These are phyloP conservation scores for Tulasnella sp. DNA, from an alignment of 768 basidiomycete species.

Conservation along the genomic window DNA sequence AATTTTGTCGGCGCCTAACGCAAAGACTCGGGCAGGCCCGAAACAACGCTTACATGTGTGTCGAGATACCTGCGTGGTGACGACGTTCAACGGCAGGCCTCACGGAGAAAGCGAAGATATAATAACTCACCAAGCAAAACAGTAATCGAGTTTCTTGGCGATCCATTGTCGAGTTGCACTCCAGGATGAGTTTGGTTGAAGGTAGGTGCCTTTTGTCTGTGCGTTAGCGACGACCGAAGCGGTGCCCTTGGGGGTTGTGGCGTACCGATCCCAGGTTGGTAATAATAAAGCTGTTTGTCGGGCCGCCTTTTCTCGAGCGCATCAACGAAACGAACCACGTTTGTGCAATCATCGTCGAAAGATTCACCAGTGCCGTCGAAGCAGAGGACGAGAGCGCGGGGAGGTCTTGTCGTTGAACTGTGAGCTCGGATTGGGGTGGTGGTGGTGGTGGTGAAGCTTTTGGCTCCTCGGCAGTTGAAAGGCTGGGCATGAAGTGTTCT, in stretches of 20 bases:
- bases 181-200: slow-evolving; percentile 46
- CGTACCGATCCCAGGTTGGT: slow-evolving; percentile 49
- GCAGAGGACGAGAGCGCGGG: slow-evolving; percentile 52
- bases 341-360: slow-evolving; percentile 46
- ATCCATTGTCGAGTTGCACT: slow-evolving; percentile 51
- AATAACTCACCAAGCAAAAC: slow-evolving; percentile 60
- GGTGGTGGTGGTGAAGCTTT: too few relatives aligned
- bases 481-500: too few relatives aligned
- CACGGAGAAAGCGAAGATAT: not conserved
- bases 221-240: slow-evolving; percentile 32
- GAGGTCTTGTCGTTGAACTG: too few relatives aligned
- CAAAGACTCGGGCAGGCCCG: too few relatives aligned
- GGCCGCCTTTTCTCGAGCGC: slow-evolving; percentile 57
- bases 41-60: slow-evolving; percentile 42
- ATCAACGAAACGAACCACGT: slow-evolving; percentile 64
- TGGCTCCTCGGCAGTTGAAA: too few relatives aligned
- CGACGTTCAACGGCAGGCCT: not conserved
- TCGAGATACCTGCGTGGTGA: slow-evolving; percentile 55
- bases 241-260: not conserved
- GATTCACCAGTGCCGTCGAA: slow-evolving; percentile 59
- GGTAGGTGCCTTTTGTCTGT: slow-evolving; percentile 36
- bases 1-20: not conserved
- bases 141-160: slow-evolving; percentile 61
- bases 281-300: slow-evolving; percentile 58
- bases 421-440: not conserved